Percentiles rank a stretch among this genome's conserved stretches.
phyloP scores from a whole-genome alignment of 2,329 filamentous ascomycete species.

The Verticillium nubilum region DNA sequence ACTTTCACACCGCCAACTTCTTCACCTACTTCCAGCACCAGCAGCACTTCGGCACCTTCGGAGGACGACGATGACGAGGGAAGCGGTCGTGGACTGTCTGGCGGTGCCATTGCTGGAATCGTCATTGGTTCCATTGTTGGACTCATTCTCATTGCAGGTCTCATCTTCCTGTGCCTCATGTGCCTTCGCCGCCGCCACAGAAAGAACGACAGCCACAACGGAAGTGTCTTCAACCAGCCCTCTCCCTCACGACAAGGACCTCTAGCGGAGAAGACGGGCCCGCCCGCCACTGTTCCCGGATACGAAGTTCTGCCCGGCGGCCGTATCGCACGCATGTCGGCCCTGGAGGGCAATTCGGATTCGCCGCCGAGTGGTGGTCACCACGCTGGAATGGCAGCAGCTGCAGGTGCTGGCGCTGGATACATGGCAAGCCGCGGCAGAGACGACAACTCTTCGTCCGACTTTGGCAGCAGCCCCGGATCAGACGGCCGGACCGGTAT shows the following conservation, averaged over 20 bases:
- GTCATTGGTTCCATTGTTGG: conserved; percentile 76
- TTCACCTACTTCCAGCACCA: conserved; percentile 32
- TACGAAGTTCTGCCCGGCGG: conserved; percentile 79
- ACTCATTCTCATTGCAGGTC: conserved; percentile 59
- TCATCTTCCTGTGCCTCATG: conserved; percentile 54
- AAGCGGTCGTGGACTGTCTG: conserved; percentile 50
- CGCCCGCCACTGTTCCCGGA: conserved; percentile 15
- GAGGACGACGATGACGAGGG: conserved; percentile 20
- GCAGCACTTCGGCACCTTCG: conserved; percentile 21
- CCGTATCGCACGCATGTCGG: conserved; percentile 92
- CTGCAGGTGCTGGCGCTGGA: conserved; percentile 41
- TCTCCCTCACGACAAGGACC: conserved; percentile 57
- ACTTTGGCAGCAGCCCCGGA: conserved; percentile 65
- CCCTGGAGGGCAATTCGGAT: conserved; percentile 70
- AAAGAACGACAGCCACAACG: conserved; percentile 54
- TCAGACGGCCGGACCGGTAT: conserved; percentile 48
- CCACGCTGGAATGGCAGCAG: conserved; percentile 25
- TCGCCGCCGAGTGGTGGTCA: conserved; percentile 45
- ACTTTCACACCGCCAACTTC: conserved; percentile 46
- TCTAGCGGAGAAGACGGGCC: conserved; percentile 30
- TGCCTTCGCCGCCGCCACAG: conserved; percentile 37
- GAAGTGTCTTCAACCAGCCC: conserved; percentile 85
- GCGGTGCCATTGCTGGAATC: conserved; percentile 87
- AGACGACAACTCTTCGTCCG: conserved; percentile 62
- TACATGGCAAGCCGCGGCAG: conserved; percentile 40